Percentiles rank a stretch among this genome's conserved stretches.
phyloP scores from a whole-genome alignment of 192 early-diverging fungal species.

The Linnemannia zychae region DNA sequence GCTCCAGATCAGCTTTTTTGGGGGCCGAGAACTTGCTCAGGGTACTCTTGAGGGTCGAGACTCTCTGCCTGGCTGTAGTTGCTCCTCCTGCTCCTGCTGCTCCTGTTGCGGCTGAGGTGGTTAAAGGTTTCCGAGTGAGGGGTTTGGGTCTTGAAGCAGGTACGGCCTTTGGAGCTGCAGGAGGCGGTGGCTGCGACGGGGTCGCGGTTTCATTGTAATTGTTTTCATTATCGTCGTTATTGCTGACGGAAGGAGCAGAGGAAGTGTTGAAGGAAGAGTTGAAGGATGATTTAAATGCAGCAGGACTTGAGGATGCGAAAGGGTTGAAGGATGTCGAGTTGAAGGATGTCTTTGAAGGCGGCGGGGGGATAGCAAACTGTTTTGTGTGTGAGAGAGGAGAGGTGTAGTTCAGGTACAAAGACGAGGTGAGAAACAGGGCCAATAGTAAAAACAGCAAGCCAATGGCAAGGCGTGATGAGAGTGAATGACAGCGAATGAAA shows the following conservation, averaged over 20 bases:
- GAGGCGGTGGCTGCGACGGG: neutral
- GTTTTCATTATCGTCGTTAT: neutral
- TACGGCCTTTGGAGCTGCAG: neutral
- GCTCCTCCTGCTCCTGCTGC: neutral
- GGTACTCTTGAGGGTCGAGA: slow-evolving; percentile 44
- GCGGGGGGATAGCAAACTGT: slow-evolving; percentile 52
- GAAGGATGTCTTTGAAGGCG: slow-evolving; percentile 43
- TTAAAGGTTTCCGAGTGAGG: slow-evolving; percentile 2
- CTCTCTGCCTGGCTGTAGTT: slow-evolving; percentile 24
- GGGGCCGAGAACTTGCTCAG: slow-evolving; percentile 47
- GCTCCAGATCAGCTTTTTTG: slow-evolving; percentile 39
- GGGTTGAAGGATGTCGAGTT: slow-evolving; percentile 33
- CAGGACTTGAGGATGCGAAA: slow-evolving; percentile 44
- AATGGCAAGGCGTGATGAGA: neutral
- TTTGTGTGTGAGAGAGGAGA: too few relatives aligned
- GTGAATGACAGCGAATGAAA: neutral
- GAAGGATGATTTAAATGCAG: slow-evolving; percentile 37
- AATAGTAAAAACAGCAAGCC: neutral
- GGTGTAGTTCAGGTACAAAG: neutral
- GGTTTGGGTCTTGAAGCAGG: slow-evolving; percentile 2
- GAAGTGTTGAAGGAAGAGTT: slow-evolving; percentile 42
- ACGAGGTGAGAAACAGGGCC: neutral
- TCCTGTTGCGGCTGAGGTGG: neutral
- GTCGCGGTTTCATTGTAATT: neutral
- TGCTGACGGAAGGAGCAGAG: slow-evolving; percentile 18